A percentile compares a stretch with the other conserved stretches of the same genome.
Conservation (phyloP, 805 yeast species). For the Myxozyma sirexii region DNA sequence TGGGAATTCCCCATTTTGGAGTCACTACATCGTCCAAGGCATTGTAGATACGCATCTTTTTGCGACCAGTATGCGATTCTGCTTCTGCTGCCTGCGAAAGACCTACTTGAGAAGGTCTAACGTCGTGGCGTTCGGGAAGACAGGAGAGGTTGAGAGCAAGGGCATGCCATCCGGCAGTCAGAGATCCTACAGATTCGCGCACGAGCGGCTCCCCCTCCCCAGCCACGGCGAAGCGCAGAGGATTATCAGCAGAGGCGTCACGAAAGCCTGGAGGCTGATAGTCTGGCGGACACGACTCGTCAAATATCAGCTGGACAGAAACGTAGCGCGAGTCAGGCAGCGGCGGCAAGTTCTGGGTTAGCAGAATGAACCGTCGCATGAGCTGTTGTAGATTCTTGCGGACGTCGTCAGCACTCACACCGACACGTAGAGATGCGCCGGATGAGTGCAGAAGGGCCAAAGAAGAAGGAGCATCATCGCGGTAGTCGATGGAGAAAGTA, state of each 20-base stretch:
- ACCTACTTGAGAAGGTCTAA: not conserved
- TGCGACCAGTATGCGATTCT: not conserved
- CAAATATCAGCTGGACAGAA: conserved; percentile 54
- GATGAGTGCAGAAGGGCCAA: conserved; percentile 35
- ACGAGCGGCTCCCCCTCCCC: conserved; percentile 8
- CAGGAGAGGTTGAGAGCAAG: conserved; percentile 26
- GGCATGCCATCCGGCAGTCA: conserved; percentile 33
- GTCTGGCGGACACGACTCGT: conserved; percentile 50
- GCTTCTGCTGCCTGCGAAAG: not conserved
- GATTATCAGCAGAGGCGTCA: conserved; percentile 44
- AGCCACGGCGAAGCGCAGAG: conserved; percentile 16
- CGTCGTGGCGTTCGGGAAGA: not conserved
- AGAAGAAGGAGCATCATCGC: conserved; percentile 23
- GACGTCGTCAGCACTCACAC: conserved; percentile 40
- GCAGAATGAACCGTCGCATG: conserved; percentile 54
- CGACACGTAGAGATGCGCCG: conserved; percentile 35
- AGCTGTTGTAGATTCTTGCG: conserved; percentile 53
- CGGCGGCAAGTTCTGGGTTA: conserved; percentile 58
- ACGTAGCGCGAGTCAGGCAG: conserved; percentile 53
- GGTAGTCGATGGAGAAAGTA: conserved; percentile 52
- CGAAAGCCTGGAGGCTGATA: conserved; percentile 56
- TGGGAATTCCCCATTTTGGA: conserved; percentile 22
- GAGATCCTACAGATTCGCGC: conserved; percentile 24
- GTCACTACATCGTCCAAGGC: conserved; percentile 12
- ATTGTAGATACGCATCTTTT: not conserved